A percentile compares a stretch with the other conserved stretches of the same genome.
These are phyloP conservation scores for Debaryomyces udenii DNA, from an alignment of 1,139 yeast species.

Conservation along the genomic window DNA sequence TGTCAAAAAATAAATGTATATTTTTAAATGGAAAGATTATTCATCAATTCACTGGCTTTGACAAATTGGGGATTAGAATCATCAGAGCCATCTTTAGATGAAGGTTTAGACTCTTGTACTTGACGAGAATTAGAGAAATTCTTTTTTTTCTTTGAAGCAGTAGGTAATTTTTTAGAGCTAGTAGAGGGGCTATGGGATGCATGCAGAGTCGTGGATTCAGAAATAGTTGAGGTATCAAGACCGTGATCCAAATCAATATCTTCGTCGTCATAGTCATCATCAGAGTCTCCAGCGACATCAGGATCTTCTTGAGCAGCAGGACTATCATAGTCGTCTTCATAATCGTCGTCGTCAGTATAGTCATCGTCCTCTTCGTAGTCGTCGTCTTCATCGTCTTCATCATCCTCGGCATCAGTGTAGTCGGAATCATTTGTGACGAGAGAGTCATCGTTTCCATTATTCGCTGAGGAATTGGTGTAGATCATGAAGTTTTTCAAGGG, in stretches of 20 bases:
- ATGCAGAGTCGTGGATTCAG: background rate
- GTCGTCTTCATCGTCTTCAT: constrained; percentile 21
- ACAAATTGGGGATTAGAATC: constrained; percentile 12
- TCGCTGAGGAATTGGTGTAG: constrained; percentile 5
- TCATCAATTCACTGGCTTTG: constrained; percentile 20
- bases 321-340: constrained; percentile 28
- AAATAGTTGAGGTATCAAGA: background rate
- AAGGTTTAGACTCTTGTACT: background rate
- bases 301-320: constrained; percentile 26
- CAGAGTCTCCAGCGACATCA: too few relatives aligned
- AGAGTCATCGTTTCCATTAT: constrained; percentile 14
- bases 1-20: background rate
- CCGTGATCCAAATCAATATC: constrained; percentile 4
- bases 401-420: constrained; percentile 19
- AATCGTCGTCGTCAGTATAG: constrained; percentile 27
- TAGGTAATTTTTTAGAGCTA: background rate
- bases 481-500: constrained; percentile 49
- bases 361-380: constrained; percentile 23
- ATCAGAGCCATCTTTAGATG: constrained; percentile 2
- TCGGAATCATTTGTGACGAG: constrained; percentile 18
- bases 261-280: constrained; percentile 9
- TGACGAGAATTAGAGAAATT: background rate
- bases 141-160: too few relatives aligned
- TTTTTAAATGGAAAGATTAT: background rate
- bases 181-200: background rate